Evolutionary conservation across 2,329 filamentous ascomycete genomes (phyloP).

Genomic region (Westerdykella ornata): DNA sequence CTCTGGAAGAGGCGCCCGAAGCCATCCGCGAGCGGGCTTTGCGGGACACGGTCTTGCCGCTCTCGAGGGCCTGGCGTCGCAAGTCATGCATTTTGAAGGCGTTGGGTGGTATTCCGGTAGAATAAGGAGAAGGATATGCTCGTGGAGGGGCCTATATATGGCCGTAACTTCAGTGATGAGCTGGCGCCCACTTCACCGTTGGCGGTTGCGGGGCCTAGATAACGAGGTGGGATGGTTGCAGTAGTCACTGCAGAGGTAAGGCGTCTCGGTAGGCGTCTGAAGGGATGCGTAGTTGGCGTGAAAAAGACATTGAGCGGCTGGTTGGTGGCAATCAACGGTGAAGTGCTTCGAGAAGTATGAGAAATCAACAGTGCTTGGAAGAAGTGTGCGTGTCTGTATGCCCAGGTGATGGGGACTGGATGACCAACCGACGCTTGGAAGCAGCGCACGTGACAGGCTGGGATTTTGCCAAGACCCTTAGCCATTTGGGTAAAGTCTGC

Average conservation of each 20-base stretch:
- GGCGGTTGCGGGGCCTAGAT: conserved; percentile 18
- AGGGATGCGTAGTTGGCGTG: conserved; percentile 18
- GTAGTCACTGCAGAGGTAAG: conserved; percentile 31
- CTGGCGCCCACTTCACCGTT: conserved; percentile 14
- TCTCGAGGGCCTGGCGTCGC: conserved; percentile 63
- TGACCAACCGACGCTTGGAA: too few species aligned
- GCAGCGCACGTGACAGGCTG: too few species aligned
- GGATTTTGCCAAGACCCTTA: too few species aligned
- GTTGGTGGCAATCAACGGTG: neutral
- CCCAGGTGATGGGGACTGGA: too few species aligned
- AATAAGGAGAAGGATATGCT: neutral
- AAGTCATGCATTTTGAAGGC: conserved; percentile 51
- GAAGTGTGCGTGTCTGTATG: too few species aligned
- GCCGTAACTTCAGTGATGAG: conserved; percentile 5
- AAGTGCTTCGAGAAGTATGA: too few species aligned
- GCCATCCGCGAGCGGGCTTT: conserved; percentile 56
- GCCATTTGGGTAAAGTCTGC: too few species aligned
- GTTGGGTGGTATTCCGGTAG: conserved; percentile 12
- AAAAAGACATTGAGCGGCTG: conserved; percentile 26
- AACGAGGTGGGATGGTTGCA: conserved; percentile 1
- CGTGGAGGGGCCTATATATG: conserved; percentile 1
- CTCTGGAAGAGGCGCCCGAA: conserved; percentile 54
- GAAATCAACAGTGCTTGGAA: too few species aligned
- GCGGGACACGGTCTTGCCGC: conserved; percentile 57
- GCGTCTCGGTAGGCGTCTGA: conserved; percentile 26